A percentile compares a stretch with the other conserved stretches of the same genome.
phyloP scores from a whole-genome alignment of 2,329 filamentous ascomycete species.

The Orbilia quercus region DNA sequence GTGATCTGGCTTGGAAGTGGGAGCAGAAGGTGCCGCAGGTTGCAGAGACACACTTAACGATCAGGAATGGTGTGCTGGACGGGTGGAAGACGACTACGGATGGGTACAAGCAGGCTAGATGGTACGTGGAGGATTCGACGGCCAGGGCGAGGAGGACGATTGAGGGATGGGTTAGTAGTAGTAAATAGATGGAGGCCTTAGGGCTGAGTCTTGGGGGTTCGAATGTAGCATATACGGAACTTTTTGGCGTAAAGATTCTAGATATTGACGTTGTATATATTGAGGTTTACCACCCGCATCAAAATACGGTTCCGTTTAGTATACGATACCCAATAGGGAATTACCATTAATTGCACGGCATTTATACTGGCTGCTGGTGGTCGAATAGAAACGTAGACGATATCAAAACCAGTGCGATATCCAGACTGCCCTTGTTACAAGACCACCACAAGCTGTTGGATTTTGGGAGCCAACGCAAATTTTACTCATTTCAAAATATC shows the following conservation, averaged over 20 bases:
- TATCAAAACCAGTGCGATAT: no score
- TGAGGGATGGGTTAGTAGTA: constrained; percentile 92
- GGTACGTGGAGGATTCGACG: constrained; percentile 72
- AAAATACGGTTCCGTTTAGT: neutral
- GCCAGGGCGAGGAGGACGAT: constrained; percentile 72
- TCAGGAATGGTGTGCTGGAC: constrained; percentile 75
- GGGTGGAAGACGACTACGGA: constrained; percentile 79
- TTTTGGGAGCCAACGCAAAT: neutral
- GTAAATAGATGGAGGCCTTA: constrained; percentile 62
- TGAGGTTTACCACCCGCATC: neutral
- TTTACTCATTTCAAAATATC: no score
- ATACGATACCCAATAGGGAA: neutral
- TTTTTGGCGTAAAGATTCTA: constrained; percentile 13
- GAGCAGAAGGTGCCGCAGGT: constrained; percentile 88
- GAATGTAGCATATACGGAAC: constrained; percentile 4
- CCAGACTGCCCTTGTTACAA: neutral
- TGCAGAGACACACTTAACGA: constrained; percentile 80
- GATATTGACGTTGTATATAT: constrained; percentile 24
- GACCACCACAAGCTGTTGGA: neutral
- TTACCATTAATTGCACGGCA: no score
- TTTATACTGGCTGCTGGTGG: no score
- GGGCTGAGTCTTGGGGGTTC: neutral
- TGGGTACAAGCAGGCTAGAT: constrained; percentile 76
- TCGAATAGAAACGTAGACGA: no score
- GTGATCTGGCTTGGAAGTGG: constrained; percentile 87